Conservation (phyloP, 75 land plant genomes). For the Chamaecyparis obtusa region DNA sequence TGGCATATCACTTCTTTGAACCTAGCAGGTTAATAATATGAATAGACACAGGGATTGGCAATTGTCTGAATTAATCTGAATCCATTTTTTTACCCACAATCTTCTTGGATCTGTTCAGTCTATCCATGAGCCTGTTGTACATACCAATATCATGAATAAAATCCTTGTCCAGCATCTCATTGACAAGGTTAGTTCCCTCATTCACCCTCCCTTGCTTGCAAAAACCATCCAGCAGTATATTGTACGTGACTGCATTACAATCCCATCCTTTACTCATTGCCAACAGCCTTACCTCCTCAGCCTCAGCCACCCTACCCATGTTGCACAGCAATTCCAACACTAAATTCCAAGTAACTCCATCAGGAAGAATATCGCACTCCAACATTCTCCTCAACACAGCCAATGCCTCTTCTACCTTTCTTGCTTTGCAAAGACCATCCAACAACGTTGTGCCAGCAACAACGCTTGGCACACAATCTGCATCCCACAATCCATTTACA, state of each 20-base stretch:
- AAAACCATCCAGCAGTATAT: slow-evolving; percentile 48
- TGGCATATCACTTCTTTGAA: not conserved
- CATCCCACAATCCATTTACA: slow-evolving; percentile 39
- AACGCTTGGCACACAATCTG: slow-evolving; percentile 27
- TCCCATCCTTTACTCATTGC: slow-evolving; percentile 50
- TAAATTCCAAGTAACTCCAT: slow-evolving; percentile 56
- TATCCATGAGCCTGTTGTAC: slow-evolving; percentile 46
- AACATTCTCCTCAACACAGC: slow-evolving; percentile 35
- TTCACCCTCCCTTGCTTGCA: slow-evolving; percentile 44
- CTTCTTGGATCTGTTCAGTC: slow-evolving; percentile 16
- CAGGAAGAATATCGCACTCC: slow-evolving; percentile 40
- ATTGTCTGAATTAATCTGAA: not conserved
- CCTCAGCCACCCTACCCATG: slow-evolving; percentile 44
- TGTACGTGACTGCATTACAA: slow-evolving; percentile 37
- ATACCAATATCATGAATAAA: slow-evolving; percentile 54
- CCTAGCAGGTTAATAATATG: not conserved
- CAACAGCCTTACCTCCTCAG: slow-evolving; percentile 42
- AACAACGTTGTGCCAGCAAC: slow-evolving; percentile 51
- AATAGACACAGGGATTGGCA: not conserved
- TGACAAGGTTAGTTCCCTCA: slow-evolving; percentile 50
- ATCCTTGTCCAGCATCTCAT: slow-evolving; percentile 67
- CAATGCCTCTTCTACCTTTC: slow-evolving; percentile 28
- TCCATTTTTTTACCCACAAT: not conserved
- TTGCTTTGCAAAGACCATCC: slow-evolving; percentile 34
- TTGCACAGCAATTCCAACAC: slow-evolving; percentile 40